Base-by-base conservation (phyloP, 768 basidiomycete species). In the Chiua virens region DNA sequence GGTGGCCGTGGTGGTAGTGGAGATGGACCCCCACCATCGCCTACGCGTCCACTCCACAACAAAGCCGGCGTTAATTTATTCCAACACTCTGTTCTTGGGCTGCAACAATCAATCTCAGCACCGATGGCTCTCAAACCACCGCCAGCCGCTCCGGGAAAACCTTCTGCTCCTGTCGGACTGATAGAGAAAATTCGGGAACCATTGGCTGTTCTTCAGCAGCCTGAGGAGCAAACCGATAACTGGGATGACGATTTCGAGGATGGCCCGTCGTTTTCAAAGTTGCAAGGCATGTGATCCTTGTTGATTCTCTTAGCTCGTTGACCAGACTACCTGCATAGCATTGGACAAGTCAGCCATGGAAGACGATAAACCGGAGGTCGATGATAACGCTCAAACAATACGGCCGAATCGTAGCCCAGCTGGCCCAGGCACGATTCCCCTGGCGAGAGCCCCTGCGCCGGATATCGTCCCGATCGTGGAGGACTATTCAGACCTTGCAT, bases 211-310 rank as follows among this genome's bases (percentile, higher is more conserved):
- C 70, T 89, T 21, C 86, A 83, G 52, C 79, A 81, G 21, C 87
- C 87, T 17, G 89, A 94, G 72, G 87, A 92, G 57, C 89, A 91
- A 65, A 89, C 86, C 2, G 94, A 97, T 65, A 96, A 94, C 56
- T 99, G 97, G 97, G 97, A 99, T 62, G 92, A 94, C 56, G 97
- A 99, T 64, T 99, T 99, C 57, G 92, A 94, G 65, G 92, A 92
- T 57, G 92, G 88, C 2, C 93, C 94, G 30, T 92, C 92, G 0
- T 81, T 91, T 47, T 83, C 86, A 8, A 96, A 94, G 68, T 68
- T 95, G 27, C 88, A 87, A 73, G 85, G 83, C 58, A 49, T 35
- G 41, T 36, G 25, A 18, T 42, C 3, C 38, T 22, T 39, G 9
- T 28, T 8, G 9, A 18, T 36, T 43, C 14, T 42, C 2, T 27